These are phyloP conservation scores for Termitomyces sp. DNA, from an alignment of 768 basidiomycete species.

Conservation along the genomic window DNA sequence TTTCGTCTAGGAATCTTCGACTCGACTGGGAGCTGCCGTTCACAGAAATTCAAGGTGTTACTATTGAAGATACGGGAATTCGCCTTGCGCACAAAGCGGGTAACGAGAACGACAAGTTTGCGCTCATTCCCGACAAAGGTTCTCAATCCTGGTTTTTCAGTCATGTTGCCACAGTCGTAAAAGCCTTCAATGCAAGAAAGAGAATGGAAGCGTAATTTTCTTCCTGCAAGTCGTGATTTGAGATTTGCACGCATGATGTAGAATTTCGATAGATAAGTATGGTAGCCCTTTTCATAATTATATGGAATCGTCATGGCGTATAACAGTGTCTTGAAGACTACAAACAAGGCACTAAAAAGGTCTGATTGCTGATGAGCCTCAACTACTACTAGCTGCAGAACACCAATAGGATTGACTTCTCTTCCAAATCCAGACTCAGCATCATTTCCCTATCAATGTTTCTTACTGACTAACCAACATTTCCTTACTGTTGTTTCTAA, in stretches of 20 bases:
- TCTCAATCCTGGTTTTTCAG: slow-evolving; percentile 80
- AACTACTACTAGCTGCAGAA: no score
- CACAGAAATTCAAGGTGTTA: slow-evolving; percentile 79
- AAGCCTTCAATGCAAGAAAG: slow-evolving; percentile 65
- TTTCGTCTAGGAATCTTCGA: slow-evolving; percentile 79
- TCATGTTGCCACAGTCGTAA: slow-evolving; percentile 71
- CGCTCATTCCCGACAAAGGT: slow-evolving; percentile 68
- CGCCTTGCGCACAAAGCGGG: slow-evolving; percentile 79
- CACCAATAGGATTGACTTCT: no score
- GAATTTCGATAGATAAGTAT: slow-evolving; percentile 4
- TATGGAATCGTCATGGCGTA: no score
- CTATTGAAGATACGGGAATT: slow-evolving; percentile 88
- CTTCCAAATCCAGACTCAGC: no score
- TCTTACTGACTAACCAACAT: no score
- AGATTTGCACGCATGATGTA: slow-evolving; percentile 11
- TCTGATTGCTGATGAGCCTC: no score
- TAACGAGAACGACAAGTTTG: slow-evolving; percentile 69
- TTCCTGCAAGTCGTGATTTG: not conserved
- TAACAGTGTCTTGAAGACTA: no score
- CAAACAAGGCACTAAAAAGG: no score
- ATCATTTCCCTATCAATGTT: no score
- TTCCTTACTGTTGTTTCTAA: no score
- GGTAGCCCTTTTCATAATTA: no score
- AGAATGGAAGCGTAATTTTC: slow-evolving; percentile 52
- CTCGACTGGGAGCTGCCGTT: slow-evolving; percentile 92